Evolutionary conservation across 2,329 filamentous ascomycete genomes (phyloP).

Genomic region (Arthrobotrys iridis): DNA sequence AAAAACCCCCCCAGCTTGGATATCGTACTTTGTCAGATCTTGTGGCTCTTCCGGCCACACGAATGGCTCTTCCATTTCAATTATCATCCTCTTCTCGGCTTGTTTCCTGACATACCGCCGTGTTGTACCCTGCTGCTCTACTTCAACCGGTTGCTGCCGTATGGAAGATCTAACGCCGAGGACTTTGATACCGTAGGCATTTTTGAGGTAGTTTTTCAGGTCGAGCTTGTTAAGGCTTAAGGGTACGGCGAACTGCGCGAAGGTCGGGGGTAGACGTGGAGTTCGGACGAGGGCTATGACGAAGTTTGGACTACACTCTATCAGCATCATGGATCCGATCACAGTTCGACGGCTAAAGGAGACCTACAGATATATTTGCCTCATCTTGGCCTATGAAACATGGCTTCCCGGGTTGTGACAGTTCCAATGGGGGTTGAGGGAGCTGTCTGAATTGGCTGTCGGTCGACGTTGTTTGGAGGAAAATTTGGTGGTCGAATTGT

Average conservation of each 20-base stretch:
- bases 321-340: background rate
- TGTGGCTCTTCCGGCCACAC: conserved; percentile 80
- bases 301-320: conserved; percentile 75
- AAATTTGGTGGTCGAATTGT: conserved; percentile 44
- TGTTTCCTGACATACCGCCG: conserved; percentile 72
- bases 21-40: conserved; percentile 67
- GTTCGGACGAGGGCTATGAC: conserved; percentile 80
- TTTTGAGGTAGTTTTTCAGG: conserved; percentile 90
- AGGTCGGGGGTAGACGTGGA: conserved; percentile 76
- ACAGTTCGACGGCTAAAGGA: background rate
- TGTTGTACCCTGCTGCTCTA: conserved; percentile 65
- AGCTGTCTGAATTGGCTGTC: background rate
- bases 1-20: conserved; percentile 7
- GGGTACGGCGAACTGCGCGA: conserved; percentile 89
- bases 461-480: conserved; percentile 18
- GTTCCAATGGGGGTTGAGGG: conserved; percentile 6
- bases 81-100: conserved; percentile 90
- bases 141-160: conserved; percentile 71
- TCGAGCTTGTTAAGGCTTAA: conserved; percentile 96
- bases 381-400: conserved; percentile 59
- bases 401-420: conserved; percentile 23
- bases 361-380: conserved; percentile 65
- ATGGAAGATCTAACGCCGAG: conserved; percentile 81
- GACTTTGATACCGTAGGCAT: conserved; percentile 81
- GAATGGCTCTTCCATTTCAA: conserved; percentile 87